These are phyloP conservation scores for Naganishia sp. DNA, from an alignment of 1,284 basidiomycete species.

Conservation along the genomic window DNA sequence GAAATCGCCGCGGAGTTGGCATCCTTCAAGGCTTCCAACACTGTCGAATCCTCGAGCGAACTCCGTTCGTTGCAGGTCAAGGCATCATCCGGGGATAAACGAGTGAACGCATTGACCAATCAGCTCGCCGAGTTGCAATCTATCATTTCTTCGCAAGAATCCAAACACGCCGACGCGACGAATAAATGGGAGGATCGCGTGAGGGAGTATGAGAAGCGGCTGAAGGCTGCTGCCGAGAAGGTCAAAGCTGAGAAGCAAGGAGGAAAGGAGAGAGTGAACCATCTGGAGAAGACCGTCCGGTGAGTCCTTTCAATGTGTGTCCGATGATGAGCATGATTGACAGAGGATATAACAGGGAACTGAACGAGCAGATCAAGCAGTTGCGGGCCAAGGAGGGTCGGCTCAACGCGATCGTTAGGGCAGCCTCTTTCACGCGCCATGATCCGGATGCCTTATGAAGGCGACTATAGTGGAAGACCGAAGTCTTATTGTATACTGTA, in stretches of 20 bases:
- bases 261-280: constrained; percentile 72
- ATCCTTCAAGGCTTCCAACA: constrained; percentile 65
- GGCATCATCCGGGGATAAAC: constrained; percentile 76
- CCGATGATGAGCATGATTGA: not conserved
- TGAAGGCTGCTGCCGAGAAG: constrained; percentile 86
- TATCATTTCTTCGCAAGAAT: constrained; percentile 70
- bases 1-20: constrained; percentile 76
- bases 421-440: constrained; percentile 23
- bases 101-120: constrained; percentile 75
- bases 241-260: constrained; percentile 94
- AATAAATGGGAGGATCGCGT: constrained; percentile 89
- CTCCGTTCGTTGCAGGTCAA: constrained; percentile 69
- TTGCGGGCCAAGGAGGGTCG: constrained; percentile 26
- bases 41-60: constrained; percentile 60
- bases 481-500: not conserved
- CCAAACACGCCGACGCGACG: constrained; percentile 69
- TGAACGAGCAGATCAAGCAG: constrained; percentile 29
- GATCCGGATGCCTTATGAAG: constrained; percentile 32
- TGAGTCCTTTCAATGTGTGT: constrained; percentile 26
- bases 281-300: constrained; percentile 54
- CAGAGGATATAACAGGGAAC: not conserved
- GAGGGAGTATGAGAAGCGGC: constrained; percentile 80
- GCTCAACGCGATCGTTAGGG: constrained; percentile 28
- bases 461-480: not conserved
- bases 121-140: constrained; percentile 80